These are phyloP conservation scores for Aureobasidium sp. DNA, from an alignment of 2,329 filamentous ascomycete genomes.

Conservation along the genomic window DNA sequence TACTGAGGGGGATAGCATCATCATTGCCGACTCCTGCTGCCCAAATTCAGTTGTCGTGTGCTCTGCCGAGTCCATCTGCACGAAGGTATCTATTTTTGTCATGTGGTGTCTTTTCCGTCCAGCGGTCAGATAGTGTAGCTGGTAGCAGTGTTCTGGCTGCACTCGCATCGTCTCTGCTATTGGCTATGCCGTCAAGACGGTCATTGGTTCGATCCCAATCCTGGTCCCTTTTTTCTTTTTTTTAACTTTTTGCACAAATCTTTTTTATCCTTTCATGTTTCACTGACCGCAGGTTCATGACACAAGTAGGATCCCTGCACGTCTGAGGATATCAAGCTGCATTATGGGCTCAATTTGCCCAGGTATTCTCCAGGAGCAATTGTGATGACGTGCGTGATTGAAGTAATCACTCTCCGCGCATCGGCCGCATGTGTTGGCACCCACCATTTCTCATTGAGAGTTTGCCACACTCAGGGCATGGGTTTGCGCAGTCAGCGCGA, in stretches of 20 bases:
- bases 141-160: neutral
- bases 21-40: neutral
- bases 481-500: no score
- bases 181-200: neutral
- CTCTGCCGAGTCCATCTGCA: neutral
- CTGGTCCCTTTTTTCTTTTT: neutral
- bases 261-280: neutral
- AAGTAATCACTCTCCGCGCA: no score
- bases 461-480: no score
- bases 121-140: neutral
- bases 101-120: neutral
- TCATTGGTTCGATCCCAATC: neutral
- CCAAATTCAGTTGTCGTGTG: neutral
- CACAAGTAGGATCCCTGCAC: no score
- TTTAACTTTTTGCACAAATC: neutral
- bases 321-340: no score
- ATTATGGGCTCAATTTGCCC: no score
- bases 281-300: no score
- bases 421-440: no score
- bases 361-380: no score
- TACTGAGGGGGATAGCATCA: no score
- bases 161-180: neutral
- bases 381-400: no score
- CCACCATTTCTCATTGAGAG: no score
- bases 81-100: neutral